Percentiles rank a stretch among this genome's conserved stretches.
phyloP scores from a whole-genome alignment of 768 basidiomycete species.

The Boletus speciosus region DNA sequence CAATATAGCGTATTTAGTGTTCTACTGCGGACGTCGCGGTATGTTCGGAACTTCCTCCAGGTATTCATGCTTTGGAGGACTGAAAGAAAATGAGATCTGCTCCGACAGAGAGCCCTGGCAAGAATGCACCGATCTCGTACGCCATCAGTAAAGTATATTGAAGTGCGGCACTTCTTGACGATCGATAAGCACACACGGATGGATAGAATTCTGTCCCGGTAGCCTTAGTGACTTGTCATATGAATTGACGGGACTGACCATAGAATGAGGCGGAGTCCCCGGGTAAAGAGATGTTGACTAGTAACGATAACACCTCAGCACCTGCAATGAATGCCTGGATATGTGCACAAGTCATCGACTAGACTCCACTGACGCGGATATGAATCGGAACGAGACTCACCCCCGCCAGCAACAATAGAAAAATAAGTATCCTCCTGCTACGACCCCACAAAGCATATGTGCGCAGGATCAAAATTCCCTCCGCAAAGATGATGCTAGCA shows the following conservation, averaged over 20 bases:
- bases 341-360: not conserved
- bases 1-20: conserved; percentile 22
- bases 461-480: conserved; percentile 24
- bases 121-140: conserved; percentile 23
- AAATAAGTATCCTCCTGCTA: conserved; percentile 10
- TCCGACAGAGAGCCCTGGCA: not conserved
- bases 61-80: conserved; percentile 25
- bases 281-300: conserved; percentile 11
- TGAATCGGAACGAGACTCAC: conserved; percentile 3
- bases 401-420: conserved; percentile 19
- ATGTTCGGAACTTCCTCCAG: conserved; percentile 23
- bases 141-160: conserved; percentile 15
- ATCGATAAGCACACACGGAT: conserved; percentile 13
- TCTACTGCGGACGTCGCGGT: conserved; percentile 17
- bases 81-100: not conserved
- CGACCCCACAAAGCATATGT: conserved; percentile 27
- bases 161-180: conserved; percentile 12
- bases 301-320: conserved; percentile 7
- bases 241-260: conserved; percentile 12
- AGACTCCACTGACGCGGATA: not conserved
- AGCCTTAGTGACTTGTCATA: not conserved
- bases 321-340: conserved; percentile 15
- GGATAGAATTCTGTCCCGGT: conserved; percentile 16
- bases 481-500: conserved; percentile 13
- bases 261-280: conserved; percentile 16